Evolutionary conservation across 331 rosid genomes (phyloP).

Genomic region (Arachis monticola): DNA sequence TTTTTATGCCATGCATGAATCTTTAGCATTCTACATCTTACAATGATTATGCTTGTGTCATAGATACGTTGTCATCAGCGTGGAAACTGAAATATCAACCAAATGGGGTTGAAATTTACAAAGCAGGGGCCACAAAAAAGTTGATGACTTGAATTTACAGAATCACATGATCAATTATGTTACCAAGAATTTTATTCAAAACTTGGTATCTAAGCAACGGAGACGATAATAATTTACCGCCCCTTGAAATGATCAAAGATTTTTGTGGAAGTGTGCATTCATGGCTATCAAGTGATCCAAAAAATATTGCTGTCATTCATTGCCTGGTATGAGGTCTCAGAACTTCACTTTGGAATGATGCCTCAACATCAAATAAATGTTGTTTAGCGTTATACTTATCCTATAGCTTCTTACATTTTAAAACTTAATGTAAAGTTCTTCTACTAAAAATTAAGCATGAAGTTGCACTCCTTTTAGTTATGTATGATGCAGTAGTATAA

Average conservation of each 20-base stretch:
- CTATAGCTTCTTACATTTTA: slow-evolving; percentile 21
- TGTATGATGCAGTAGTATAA: not conserved
- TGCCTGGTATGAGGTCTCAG: slow-evolving; percentile 74
- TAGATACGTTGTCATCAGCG: slow-evolving; percentile 45
- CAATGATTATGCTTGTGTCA: slow-evolving; percentile 25
- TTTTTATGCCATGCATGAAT: slow-evolving; percentile 6
- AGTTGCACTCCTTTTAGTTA: not conserved
- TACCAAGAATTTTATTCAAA: slow-evolving; percentile 67
- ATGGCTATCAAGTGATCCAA: slow-evolving; percentile 74
- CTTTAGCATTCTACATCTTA: slow-evolving; percentile 21
- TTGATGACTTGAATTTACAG: slow-evolving; percentile 50
- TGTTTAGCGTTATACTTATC: not conserved
- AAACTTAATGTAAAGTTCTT: not conserved
- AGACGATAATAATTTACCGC: slow-evolving; percentile 92
- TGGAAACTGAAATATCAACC: slow-evolving; percentile 41
- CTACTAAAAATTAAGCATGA: not conserved
- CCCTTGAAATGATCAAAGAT: slow-evolving; percentile 71
- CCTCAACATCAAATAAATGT: not conserved
- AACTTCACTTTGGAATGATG: not conserved
- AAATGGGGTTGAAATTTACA: slow-evolving; percentile 78
- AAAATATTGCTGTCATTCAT: slow-evolving; percentile 81
- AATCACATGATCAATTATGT: slow-evolving; percentile 70
- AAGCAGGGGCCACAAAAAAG: slow-evolving; percentile 55
- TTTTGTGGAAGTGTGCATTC: slow-evolving; percentile 81
- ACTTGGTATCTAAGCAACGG: slow-evolving; percentile 91